phyloP scores from a whole-genome alignment of 2,329 filamentous ascomycete species.

The Colletotrichum neosansevieriae region DNA sequence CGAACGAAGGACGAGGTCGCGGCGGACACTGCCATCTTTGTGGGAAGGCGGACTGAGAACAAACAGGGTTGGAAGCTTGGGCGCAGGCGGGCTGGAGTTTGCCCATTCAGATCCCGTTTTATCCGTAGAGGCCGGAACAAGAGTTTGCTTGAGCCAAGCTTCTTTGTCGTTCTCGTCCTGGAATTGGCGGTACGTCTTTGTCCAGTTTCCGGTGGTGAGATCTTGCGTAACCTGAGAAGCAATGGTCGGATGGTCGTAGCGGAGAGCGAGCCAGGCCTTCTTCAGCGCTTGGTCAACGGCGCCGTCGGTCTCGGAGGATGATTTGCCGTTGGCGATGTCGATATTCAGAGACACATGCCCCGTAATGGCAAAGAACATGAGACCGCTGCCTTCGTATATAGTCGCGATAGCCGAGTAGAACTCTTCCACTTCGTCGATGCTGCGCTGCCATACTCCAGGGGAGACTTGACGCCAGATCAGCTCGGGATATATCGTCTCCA shows the following conservation, averaged over 20 bases:
- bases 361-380: conserved; percentile 57
- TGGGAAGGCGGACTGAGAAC: conserved; percentile 44
- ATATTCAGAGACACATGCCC: conserved; percentile 50
- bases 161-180: conserved; percentile 26
- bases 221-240: conserved; percentile 46
- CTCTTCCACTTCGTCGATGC: conserved; percentile 56
- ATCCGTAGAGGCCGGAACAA: conserved; percentile 43
- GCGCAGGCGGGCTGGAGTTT: conserved; percentile 51
- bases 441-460: conserved; percentile 49
- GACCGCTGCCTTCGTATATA: conserved; percentile 51
- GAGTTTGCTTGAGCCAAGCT: conserved; percentile 48
- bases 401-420: conserved; percentile 54
- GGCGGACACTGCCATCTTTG: conserved; percentile 33
- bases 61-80: conserved; percentile 49
- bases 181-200: conserved; percentile 46
- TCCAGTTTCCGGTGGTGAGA: conserved; percentile 40
- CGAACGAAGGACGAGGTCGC: conserved; percentile 52
- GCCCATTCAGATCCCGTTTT: conserved; percentile 49
- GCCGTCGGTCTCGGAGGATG: conserved; percentile 15
- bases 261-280: conserved; percentile 50
- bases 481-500: conserved; percentile 20
- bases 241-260: conserved; percentile 51
- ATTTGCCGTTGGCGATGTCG: conserved; percentile 5
- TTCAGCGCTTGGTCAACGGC: conserved; percentile 47
- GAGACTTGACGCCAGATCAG: conserved; percentile 45